Base-by-base conservation (phyloP, 192 early-diverging fungal species). In the Coemansia sp. region DNA sequence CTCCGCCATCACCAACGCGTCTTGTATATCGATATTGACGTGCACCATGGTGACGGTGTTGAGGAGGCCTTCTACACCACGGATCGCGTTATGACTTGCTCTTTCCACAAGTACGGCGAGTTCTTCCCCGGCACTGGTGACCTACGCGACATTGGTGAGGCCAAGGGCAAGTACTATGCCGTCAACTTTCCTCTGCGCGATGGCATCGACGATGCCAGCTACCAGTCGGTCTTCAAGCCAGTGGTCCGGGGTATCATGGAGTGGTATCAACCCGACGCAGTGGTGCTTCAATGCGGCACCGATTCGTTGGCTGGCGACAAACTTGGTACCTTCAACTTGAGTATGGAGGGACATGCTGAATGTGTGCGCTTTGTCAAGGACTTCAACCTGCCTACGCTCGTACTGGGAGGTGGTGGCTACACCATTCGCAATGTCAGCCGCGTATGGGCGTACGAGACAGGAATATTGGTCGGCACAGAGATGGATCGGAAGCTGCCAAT, bases 21-120 rank as follows among this genome's bases (percentile, higher is more conserved):
- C 3, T 82, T 99, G 5, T 99, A 99, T 74, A 93, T 97, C 62
- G 97, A 99, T 75, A 97, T 98, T 73, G 97, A 99, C 75, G 93
- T 98, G 7, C 97, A 99, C 78, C 97, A 99, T 69, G 97, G 97
- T 48, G 97, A 99, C 73, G 97, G 97, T 42, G 98, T 99, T 19
- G 95, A 98, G 72, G 96, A 98, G 73, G 98, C 98, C 16, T 99
- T 99, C 70, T 99, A 98, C 72, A 92, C 92, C n/a, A 97, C 96
- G 8, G 98, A 99, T 68, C 90, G 98, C 34, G 98, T 99, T 8
- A 99, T 99, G 98, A 98, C 98, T 6, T 92, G 93, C 45, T 94
- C 92, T 19, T 98, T 99, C 81, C 98, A 99, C 72, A 98, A 98
- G 79, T 97, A 95, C 77, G 98, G 98, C 36, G 94, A 99, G 62